phyloP scores from a whole-genome alignment of 306 rosid genomes.

The Cyclanthera cordifolia region DNA sequence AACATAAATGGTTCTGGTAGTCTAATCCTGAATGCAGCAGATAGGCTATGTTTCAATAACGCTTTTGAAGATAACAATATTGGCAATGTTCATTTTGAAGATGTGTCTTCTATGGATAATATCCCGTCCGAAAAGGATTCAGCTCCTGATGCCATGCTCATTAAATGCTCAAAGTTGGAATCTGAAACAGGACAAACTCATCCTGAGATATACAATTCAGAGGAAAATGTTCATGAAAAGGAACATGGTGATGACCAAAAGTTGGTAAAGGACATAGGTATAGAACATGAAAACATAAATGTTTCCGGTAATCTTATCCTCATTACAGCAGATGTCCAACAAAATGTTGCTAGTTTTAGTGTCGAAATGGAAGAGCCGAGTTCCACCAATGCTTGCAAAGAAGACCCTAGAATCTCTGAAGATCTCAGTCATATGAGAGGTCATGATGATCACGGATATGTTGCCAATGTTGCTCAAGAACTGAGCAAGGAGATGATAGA shows the following conservation, averaged over 20 bases:
- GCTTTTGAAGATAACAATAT: slow-evolving; percentile 16
- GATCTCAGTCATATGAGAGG: neutral
- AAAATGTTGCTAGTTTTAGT: neutral
- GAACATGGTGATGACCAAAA: neutral
- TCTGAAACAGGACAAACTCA: slow-evolving; percentile 17
- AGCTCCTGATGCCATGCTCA: slow-evolving; percentile 18
- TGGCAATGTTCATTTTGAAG: slow-evolving; percentile 14
- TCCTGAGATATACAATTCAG: slow-evolving; percentile 10
- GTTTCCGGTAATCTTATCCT: neutral
- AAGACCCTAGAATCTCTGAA: neutral
- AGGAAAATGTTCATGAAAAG: slow-evolving; percentile 16
- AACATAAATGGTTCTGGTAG: neutral
- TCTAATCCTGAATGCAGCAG: neutral
- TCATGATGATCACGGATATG: neutral
- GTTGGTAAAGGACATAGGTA: neutral
- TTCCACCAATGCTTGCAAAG: neutral
- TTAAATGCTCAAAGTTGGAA: slow-evolving; percentile 15
- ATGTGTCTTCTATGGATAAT: slow-evolving; percentile 15
- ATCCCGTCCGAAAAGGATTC: slow-evolving; percentile 13
- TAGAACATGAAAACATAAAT: neutral
- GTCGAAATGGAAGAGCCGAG: slow-evolving; percentile 5
- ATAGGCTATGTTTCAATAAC: neutral
- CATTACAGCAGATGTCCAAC: neutral
- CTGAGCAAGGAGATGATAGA: neutral
- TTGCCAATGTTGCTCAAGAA: neutral